Conservation (phyloP, 2,329 filamentous ascomycete species). For the Colletotrichum zoysiae region DNA sequence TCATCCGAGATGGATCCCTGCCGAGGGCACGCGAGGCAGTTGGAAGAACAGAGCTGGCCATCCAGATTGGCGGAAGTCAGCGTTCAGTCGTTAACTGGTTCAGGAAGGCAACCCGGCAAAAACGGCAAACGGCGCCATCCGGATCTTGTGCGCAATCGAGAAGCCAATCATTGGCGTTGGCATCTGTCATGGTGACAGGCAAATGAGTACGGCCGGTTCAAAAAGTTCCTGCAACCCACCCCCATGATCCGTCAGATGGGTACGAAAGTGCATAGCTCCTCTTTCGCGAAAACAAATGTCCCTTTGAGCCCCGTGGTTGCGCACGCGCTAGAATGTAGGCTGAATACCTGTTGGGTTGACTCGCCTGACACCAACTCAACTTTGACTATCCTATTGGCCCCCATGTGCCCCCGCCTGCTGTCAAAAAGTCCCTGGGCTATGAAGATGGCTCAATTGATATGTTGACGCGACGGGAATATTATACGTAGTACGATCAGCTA, state of each 20-base stretch:
- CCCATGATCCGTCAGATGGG: neutral
- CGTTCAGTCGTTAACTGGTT: slow-evolving; percentile 1
- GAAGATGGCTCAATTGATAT: neutral
- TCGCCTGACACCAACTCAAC: slow-evolving; percentile 8
- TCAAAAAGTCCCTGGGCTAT: slow-evolving; percentile 24
- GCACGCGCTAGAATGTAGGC: neutral
- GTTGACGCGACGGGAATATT: neutral
- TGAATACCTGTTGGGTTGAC: slow-evolving; percentile 8
- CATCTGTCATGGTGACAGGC: slow-evolving; percentile 10
- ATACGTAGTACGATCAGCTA: neutral
- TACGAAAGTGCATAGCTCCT: neutral
- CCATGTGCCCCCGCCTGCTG: neutral
- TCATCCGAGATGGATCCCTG: slow-evolving; percentile 30
- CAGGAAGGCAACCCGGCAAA: slow-evolving; percentile 31
- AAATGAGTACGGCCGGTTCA: slow-evolving; percentile 4
- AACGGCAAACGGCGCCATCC: slow-evolving; percentile 20
- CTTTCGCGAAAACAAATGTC: slow-evolving; percentile 17
- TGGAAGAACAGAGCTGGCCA: neutral
- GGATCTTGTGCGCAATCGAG: slow-evolving; percentile 8
- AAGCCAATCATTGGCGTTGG: slow-evolving; percentile 14
- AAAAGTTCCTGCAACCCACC: slow-evolving; percentile 28
- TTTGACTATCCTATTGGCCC: slow-evolving; percentile 20
- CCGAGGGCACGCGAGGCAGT: slow-evolving; percentile 14
- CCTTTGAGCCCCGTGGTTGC: slow-evolving; percentile 7
- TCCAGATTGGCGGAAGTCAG: neutral